Evolutionary conservation across 2,329 filamentous ascomycete species (phyloP), one percentile per base, ranked within the genome.

Genomic region (Penicillium crustosum): DNA sequence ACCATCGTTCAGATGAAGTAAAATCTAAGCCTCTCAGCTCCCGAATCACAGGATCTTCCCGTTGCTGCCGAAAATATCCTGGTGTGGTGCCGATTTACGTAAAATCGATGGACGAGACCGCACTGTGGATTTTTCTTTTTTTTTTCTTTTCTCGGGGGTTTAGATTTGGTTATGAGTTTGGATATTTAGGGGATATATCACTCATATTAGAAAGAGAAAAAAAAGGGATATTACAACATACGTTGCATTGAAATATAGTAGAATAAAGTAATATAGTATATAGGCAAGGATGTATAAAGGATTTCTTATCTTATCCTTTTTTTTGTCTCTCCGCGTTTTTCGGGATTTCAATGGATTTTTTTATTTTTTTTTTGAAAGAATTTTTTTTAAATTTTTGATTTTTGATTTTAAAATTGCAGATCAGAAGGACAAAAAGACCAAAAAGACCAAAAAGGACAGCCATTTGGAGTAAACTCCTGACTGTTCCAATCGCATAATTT

Each of bases 31-130:
- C 3, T 23, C 23, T n/a, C 17, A n/a, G 27, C 33, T 52, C 52
- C 59, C 59, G 62, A 50, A 55, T 38, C 49, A 33, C 13, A 64
- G 58, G 61, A 63, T 64, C 67, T 65, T 63, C 64, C 66, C 65
- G 66, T 63, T 63, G 50, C 50, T 38, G 62, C 64, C 64, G 64
- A 65, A 61, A 60, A 60, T 48, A 33, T 21, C 29, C 15, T n/a
- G 15, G 41, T 48, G 44, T 48, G 61, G 61, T 66, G 61, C 66
- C 67, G 64, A 72, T 73, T 77, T 77, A 77, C 74, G 74, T 77
- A 77, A 77, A 75, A 71, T 49, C 73, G 73, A 61, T 58, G 53
- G 57, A 53, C 36, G 49, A 56, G 57, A 57, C 52, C 55, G 58
- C 56, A 53, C 36, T 42, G 49, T 43, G 50, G 50, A n/a, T 35